Base-by-base conservation (phyloP, 805 yeast genomes). In the Metschnikowia dekortorum region DNA sequence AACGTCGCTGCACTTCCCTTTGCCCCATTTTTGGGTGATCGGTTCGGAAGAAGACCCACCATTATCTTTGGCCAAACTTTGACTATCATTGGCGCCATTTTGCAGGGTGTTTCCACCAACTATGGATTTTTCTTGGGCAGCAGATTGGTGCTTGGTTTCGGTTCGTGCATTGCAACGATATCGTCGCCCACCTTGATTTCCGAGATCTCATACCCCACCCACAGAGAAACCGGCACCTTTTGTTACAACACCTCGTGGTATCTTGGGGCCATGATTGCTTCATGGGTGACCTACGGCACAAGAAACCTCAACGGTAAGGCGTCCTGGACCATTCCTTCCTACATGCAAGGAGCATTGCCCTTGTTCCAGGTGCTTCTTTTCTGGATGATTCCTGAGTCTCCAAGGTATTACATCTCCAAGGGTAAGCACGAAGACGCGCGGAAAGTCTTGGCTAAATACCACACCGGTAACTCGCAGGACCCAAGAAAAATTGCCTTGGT, bases 311-410 rank as follows among this genome's bases (percentile, higher is more conserved):
- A 43, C 13, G 32, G 50, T 9, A 49, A 47, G 32, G 55, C 55
- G 70, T 66, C 74, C 29, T 81, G 84, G 84, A 76, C 81, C 65
- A 66, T 80, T 48, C 85, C 85, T 36, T 70, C 81, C 10, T 70
- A 70, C 46, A 52, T 81, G 39, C 85, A 81, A 63, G 79, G 75
- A 39, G 59, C 69, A 14, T 65, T 76, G 54, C 82, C 85, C 2
- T 26, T 72, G 2, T 14, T 75, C 26, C 82, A 78, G 57, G 26
- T 69, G 22, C 34, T 43, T 9, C 29, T 52, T 43, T 44, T 61
- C 31, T 41, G 56, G 41, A 29, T 44, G 6, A 67, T 75, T 48
- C 83, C 83, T 28, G 82, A 78, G 59, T 71, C 77, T 13, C 82
- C 82, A 53, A 66, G 82, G 59, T 78, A 52, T 57, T 67, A 69